Base-by-base conservation (phyloP, 208 protist genomes). In the Wallacemonas sp. region DNA sequence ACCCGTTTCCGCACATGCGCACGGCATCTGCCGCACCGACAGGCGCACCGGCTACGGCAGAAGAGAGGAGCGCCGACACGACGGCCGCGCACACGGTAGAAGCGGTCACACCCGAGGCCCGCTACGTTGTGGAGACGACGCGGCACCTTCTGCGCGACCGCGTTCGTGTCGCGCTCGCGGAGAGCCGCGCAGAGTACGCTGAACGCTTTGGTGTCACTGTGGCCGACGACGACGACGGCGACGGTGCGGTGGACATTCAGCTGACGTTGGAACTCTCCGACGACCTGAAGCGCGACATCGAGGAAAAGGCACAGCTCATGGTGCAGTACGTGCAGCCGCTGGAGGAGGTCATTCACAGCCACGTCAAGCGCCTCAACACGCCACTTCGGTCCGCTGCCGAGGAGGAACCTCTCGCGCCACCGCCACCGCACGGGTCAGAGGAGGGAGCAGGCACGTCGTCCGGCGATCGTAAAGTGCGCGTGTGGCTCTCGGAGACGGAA, bases 291-390 rank as follows among this genome's bases (percentile, higher is more conserved):
- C 48, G 68, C 0, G 83, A 92, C 21, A 29, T 94, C 12, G 60
- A 79, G 26, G 75, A 74, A 36, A 92, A 92, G 77, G 85, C 83
- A 19, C 83, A 87, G 57, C 71, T 94, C 6, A 70, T 71, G 34
- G 78, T 76, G 5, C 79, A 91, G 66, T 94, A 92, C 57, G 83
- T 92, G 17, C 22, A 68, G 17, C 62, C 79, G 0, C 60, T 94
- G 32, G 82, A 89, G 62, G 71, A 74, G 1, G 62, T 77, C 29
- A 73, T 92, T 22, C 41, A 58, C 3, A 27, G 77, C 48, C 68
- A 89, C 52, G 46, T 78, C 1, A 68, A 66, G 39, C 48, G 29
- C 39, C 79, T 84, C 27, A 87, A 65, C 63, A 81, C 63, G 44
- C 66, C 52, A 4, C 2, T 53, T 30, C 27, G 63, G 15, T 36